phyloP scores from a whole-genome alignment of 2,329 filamentous ascomycete species.

The Dendrostoma leiphaemia region DNA sequence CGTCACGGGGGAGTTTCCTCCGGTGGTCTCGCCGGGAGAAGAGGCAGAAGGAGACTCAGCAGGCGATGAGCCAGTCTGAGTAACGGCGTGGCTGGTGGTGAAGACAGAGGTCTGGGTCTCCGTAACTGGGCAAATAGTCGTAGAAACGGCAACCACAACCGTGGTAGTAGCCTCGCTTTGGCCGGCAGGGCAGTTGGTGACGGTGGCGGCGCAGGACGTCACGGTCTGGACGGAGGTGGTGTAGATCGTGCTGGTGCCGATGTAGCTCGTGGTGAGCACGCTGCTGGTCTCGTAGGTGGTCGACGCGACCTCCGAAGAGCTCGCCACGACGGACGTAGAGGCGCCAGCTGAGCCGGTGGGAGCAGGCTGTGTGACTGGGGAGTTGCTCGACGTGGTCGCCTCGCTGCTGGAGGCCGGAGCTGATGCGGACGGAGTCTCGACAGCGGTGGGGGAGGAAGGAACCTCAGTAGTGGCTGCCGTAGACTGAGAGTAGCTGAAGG shows the following conservation, averaged over 20 bases:
- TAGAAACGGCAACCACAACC: constrained; percentile 52
- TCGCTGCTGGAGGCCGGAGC: constrained; percentile 16
- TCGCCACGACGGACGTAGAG: neutral
- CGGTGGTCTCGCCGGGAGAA: constrained; percentile 17
- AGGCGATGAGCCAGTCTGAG: constrained; percentile 13
- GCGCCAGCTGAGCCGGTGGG: constrained; percentile 4
- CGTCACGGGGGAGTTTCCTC: constrained; percentile 7
- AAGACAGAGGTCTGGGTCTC: constrained; percentile 42
- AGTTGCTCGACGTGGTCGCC: constrained; percentile 9
- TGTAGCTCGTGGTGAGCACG: constrained; percentile 17
- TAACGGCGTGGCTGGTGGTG: constrained; percentile 24
- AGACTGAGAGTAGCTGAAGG: constrained; percentile 18
- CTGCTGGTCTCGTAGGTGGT: constrained; percentile 18
- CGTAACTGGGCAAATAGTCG: constrained; percentile 62
- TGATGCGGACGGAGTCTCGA: neutral
- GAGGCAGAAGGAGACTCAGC: constrained; percentile 14
- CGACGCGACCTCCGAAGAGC: neutral
- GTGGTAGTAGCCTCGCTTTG: constrained; percentile 49
- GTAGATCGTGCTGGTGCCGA: constrained; percentile 37
- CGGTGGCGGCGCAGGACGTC: constrained; percentile 44
- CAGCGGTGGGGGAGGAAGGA: neutral
- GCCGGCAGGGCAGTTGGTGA: constrained; percentile 51
- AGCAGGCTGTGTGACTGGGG: neutral
- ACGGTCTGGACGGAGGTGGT: constrained; percentile 48
- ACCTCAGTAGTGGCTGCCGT: constrained; percentile 14